A percentile compares a stretch with the other conserved stretches of the same genome.
phyloP scores from a whole-genome alignment of 345 rosid genomes.

The Brassica napus region Da-Ae NC_063451.1:26324001-26324500 shows the following conservation, averaged over 20 bases:
- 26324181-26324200: background rate
- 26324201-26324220: background rate
- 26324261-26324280: background rate
- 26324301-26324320: background rate
- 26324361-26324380: background rate
- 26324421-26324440: slow-evolving; percentile 13
- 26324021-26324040: slow-evolving; percentile 99
- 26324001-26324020: slow-evolving; percentile 72
- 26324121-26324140: background rate
- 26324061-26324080: slow-evolving; percentile 83
- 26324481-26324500: slow-evolving; percentile 76
- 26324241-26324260: background rate
- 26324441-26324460: background rate
- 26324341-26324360: background rate
- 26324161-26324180: background rate
- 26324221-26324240: background rate
- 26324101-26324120: slow-evolving; percentile 12
- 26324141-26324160: background rate
- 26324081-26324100: background rate
- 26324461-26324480: slow-evolving; percentile 99
- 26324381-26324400: background rate
- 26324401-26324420: background rate
- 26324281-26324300: background rate
- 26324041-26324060: slow-evolving; percentile 99
- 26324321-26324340: background rate